Percentiles rank a stretch among this genome's conserved stretches.
Evolutionary conservation across 2,329 filamentous ascomycete genomes (phyloP).

Genomic region (Phaeophleospora eucalypticola): DNA sequence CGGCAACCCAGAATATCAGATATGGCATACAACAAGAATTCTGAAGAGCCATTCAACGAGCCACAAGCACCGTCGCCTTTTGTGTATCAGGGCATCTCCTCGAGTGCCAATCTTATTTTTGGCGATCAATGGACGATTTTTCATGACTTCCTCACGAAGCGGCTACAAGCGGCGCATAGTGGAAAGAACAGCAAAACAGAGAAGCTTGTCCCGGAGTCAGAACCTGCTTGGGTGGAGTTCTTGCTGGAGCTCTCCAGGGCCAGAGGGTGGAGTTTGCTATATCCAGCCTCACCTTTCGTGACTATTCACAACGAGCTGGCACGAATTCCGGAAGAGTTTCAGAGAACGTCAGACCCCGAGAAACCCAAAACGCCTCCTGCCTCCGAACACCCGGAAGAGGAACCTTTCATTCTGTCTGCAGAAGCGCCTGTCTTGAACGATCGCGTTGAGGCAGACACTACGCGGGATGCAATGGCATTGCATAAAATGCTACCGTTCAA

Average conservation of each 20-base stretch:
- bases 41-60: slow-evolving; percentile 26
- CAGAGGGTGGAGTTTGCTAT: slow-evolving; percentile 73
- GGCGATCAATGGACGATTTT: slow-evolving; percentile 84
- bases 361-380: background rate
- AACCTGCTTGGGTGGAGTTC: slow-evolving; percentile 75
- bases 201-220: slow-evolving; percentile 62
- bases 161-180: slow-evolving; percentile 37
- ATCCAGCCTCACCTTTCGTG: slow-evolving; percentile 65
- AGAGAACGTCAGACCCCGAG: slow-evolving; percentile 9
- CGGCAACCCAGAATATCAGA: slow-evolving; percentile 39
- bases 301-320: slow-evolving; percentile 74
- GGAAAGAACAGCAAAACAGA: slow-evolving; percentile 24
- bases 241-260: slow-evolving; percentile 70
- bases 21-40: slow-evolving; percentile 33
- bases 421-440: slow-evolving; percentile 18
- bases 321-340: slow-evolving; percentile 65
- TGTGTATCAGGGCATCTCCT: slow-evolving; percentile 79
- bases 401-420: slow-evolving; percentile 37
- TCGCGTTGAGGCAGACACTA: slow-evolving; percentile 47
- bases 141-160: slow-evolving; percentile 69
- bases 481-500: slow-evolving; percentile 47
- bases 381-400: slow-evolving; percentile 14
- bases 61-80: slow-evolving; percentile 54
- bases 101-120: slow-evolving; percentile 76
- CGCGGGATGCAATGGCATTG: slow-evolving; percentile 36